A percentile compares a stretch with the other conserved stretches of the same genome.
phyloP scores from a whole-genome alignment of 805 yeast genomes.

The Nematodospora valgi region DNA sequence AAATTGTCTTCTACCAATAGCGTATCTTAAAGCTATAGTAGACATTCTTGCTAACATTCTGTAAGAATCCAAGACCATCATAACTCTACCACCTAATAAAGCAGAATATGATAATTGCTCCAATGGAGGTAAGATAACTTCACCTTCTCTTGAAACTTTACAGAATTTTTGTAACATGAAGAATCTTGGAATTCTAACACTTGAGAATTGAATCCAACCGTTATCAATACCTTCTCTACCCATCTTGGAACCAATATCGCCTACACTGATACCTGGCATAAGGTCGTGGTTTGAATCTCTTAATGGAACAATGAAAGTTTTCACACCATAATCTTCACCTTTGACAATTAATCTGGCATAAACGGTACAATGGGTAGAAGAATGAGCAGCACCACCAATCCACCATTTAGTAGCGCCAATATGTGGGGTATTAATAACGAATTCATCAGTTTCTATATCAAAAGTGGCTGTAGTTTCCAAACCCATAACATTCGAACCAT shows the following conservation, averaged over 20 bases:
- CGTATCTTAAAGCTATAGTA: slow-evolving; percentile 44
- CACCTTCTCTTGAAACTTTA: slow-evolving; percentile 38
- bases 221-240: slow-evolving; percentile 49
- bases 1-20: slow-evolving; percentile 46
- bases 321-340: slow-evolving; percentile 45
- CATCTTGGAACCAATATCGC: slow-evolving; percentile 48
- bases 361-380: slow-evolving; percentile 39
- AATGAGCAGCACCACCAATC: slow-evolving; percentile 50
- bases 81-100: slow-evolving; percentile 43
- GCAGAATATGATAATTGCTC: slow-evolving; percentile 44
- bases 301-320: slow-evolving; percentile 45
- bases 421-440: slow-evolving; percentile 44
- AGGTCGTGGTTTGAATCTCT: slow-evolving; percentile 41
- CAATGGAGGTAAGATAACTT: slow-evolving; percentile 41
- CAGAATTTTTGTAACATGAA: slow-evolving; percentile 46
- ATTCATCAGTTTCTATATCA: slow-evolving; percentile 39
- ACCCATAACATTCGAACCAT: slow-evolving; percentile 58
- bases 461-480: slow-evolving; percentile 53
- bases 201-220: slow-evolving; percentile 47
- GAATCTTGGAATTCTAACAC: slow-evolving; percentile 42
- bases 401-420: slow-evolving; percentile 50
- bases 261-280: slow-evolving; percentile 42
- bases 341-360: slow-evolving; percentile 43
- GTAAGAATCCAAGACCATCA: slow-evolving; percentile 43
- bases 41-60: slow-evolving; percentile 40